phyloP scores from a whole-genome alignment of 2,329 filamentous ascomycete genomes.

The Lizonia empirigonia region DNA sequence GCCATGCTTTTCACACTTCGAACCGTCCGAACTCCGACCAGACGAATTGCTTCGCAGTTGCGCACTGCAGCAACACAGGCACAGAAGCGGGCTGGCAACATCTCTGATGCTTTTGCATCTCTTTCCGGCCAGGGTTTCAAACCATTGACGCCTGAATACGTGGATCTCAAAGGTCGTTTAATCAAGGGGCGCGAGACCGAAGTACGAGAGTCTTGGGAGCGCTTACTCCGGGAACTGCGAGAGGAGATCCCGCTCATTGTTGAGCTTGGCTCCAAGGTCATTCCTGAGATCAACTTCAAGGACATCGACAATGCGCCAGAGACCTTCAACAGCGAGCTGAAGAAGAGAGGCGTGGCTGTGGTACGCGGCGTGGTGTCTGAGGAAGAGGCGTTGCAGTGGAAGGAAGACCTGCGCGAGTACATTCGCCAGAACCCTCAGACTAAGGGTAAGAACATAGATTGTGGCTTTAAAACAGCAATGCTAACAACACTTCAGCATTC shows the following conservation, averaged over 20 bases:
- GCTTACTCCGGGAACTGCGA: constrained; percentile 50
- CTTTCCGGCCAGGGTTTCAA: constrained; percentile 54
- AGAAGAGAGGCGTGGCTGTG: constrained; percentile 61
- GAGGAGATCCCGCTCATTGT: constrained; percentile 54
- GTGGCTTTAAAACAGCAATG: neutral
- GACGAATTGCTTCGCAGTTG: constrained; percentile 27
- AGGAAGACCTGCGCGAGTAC: constrained; percentile 53
- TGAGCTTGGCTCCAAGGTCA: constrained; percentile 49
- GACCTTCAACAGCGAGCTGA: constrained; percentile 62
- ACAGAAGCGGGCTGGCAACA: constrained; percentile 56
- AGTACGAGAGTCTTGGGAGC: constrained; percentile 54
- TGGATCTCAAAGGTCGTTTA: constrained; percentile 52
- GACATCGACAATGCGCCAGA: constrained; percentile 56
- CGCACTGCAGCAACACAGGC: constrained; percentile 40
- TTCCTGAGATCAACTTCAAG: constrained; percentile 56
- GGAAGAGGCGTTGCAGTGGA: constrained; percentile 52
- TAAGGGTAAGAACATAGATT: constrained; percentile 33
- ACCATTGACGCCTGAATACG: constrained; percentile 54
- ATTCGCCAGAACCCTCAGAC: constrained; percentile 55
- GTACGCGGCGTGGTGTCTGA: constrained; percentile 54
- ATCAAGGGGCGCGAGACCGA: constrained; percentile 56
- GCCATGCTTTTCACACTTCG: constrained; percentile 40
- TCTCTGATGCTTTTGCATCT: constrained; percentile 57
- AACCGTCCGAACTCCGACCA: constrained; percentile 31
- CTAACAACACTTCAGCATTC: constrained; percentile 47